Base-by-base conservation (phyloP, 257 asterid genomes). In the Ocimum tenuiflorum region DNA sequence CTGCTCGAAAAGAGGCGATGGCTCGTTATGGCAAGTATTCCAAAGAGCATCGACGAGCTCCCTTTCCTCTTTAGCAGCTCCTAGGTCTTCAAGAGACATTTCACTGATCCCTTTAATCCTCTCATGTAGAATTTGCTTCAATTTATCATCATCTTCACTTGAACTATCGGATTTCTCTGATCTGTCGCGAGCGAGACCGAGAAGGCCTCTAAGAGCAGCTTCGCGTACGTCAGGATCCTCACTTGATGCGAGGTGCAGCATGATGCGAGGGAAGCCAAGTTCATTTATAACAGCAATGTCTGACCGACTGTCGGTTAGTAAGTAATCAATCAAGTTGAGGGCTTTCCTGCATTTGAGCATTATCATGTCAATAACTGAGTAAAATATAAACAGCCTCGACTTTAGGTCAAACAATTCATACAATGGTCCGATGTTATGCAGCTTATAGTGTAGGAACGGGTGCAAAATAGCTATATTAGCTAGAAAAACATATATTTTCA, bases 11-110 rank as follows among this genome's bases (percentile, higher is more conserved):
- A 94, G 96, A 22, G 99, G 73, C 43, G 94, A 86, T 6, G 96
- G 92, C 51, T 85, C 97, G 3, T 78, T 73, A 17, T 76, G 83
- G 31, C 76, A 77, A 13, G 78, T 73, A 41, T 64, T 82, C 97
- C 99, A 94, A 18, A 94, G 91, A 3, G 96, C 70, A 50, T 90
- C 99, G 15, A 88, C 88, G 4, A 94, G 94, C 22, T 73, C 88
- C 67, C 91, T 82, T 65, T 94, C 96, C 68, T 94, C 99, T 71
- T 55, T 79, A 18, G 87, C 94, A 10, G 97, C 88, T 51, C 85
- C 91, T 1, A 90, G 80, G 60, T 94, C 95, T 50, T 90, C 96
- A 9, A 75, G 47, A 6, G 96, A 79, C 95, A 90, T 82, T 73
- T 69, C 63, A 11, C 80, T 67, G 54, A 90, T 84, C 55, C 68